These are phyloP conservation scores for Ogataea ramenticola DNA, from an alignment of 805 yeast species.

Conservation along the genomic window DNA sequence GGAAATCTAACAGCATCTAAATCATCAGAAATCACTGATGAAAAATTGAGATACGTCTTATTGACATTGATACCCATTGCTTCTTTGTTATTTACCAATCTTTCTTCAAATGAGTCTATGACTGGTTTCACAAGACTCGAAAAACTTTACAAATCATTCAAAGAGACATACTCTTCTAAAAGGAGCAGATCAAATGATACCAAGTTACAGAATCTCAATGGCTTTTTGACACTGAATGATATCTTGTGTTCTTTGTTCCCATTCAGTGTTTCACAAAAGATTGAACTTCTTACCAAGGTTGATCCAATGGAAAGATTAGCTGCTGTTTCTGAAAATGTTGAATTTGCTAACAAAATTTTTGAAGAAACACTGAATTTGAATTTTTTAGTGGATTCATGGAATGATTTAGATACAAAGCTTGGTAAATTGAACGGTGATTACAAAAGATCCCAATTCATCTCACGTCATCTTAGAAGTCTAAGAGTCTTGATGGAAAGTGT, in stretches of 20 bases:
- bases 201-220: neutral
- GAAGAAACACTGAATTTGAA: conserved; percentile 18
- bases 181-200: neutral
- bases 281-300: conserved; percentile 9
- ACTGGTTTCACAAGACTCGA: conserved; percentile 16
- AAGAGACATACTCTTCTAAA: neutral
- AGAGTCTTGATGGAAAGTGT: conserved; percentile 18
- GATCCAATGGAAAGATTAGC: conserved; percentile 7
- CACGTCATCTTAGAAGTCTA: conserved; percentile 20
- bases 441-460: conserved; percentile 19
- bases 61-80: conserved; percentile 54
- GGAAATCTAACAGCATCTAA: conserved; percentile 14
- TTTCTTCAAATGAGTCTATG: conserved; percentile 29
- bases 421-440: conserved; percentile 16
- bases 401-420: conserved; percentile 14
- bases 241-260: conserved; percentile 24
- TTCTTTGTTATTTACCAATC: conserved; percentile 47
- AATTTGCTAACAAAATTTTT: conserved; percentile 20
- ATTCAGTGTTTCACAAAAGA: conserved; percentile 17
- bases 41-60: conserved; percentile 21
- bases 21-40: conserved; percentile 10
- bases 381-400: conserved; percentile 23
- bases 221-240: conserved; percentile 15
- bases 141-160: conserved; percentile 5
- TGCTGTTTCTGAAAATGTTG: conserved; percentile 6